These are phyloP conservation scores for Claviceps humidiphila DNA, from an alignment of 2,329 filamentous ascomycete species.

Conservation along the genomic window DNA sequence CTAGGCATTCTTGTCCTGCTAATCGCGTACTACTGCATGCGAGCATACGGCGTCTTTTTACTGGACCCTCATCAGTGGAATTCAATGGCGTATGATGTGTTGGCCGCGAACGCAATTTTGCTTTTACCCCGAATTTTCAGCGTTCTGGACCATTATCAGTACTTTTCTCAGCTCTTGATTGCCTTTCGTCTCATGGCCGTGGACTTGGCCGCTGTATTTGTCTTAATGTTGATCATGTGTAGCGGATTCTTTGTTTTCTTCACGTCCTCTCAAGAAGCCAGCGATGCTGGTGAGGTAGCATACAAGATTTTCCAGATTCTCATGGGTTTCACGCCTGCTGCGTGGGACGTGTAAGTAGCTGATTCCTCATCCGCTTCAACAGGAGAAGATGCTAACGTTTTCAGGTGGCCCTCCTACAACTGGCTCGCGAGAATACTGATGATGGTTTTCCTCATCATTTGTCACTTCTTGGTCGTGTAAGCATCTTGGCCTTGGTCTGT, in stretches of 20 bases:
- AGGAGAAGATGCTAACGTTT: background rate
- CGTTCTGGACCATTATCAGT: slow-evolving; percentile 85
- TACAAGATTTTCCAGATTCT: slow-evolving; percentile 88
- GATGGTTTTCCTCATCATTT: slow-evolving; percentile 78
- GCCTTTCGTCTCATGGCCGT: slow-evolving; percentile 90
- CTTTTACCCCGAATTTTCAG: slow-evolving; percentile 86
- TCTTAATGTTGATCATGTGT: slow-evolving; percentile 75
- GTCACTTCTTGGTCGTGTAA: slow-evolving; percentile 81
- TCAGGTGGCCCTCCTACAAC: slow-evolving; percentile 59
- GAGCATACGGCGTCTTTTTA: slow-evolving; percentile 75
- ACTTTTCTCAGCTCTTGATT: slow-evolving; percentile 89
- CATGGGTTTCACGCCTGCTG: slow-evolving; percentile 91
- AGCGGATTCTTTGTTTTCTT: slow-evolving; percentile 96
- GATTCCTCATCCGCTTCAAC: background rate
- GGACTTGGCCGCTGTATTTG: slow-evolving; percentile 72
- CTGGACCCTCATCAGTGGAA: slow-evolving; percentile 64
- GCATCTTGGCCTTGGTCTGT: slow-evolving; percentile 8
- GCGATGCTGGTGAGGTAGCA: slow-evolving; percentile 61
- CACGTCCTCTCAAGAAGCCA: slow-evolving; percentile 61
- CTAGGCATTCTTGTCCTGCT: slow-evolving; percentile 77
- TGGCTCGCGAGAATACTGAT: slow-evolving; percentile 63
- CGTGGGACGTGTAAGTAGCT: slow-evolving; percentile 65
- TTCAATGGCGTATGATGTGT: slow-evolving; percentile 81
- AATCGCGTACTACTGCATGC: slow-evolving; percentile 79
- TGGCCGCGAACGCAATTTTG: slow-evolving; percentile 80